These are phyloP conservation scores for Lumnitzera racemosa DNA, from an alignment of 345 rosid species.

Conservation along the genomic window DNA sequence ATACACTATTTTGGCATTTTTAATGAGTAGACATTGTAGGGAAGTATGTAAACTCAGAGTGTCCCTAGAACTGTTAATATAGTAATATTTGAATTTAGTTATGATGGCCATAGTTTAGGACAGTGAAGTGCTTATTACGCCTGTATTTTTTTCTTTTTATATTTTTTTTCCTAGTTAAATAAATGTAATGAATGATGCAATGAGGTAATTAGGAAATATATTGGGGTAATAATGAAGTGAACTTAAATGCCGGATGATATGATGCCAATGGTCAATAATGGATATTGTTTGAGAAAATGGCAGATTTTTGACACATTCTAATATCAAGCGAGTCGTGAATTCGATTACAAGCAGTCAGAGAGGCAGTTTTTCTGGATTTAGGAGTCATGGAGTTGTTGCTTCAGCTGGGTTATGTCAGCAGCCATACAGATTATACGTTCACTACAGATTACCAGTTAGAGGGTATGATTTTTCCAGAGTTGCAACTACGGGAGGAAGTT, in stretches of 20 bases:
- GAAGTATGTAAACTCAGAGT: no score
- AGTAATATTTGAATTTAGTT: no score
- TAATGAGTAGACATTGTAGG: no score
- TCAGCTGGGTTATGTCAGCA: slow-evolving; percentile 31
- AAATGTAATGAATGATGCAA: no score
- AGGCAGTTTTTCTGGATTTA: slow-evolving; percentile 18
- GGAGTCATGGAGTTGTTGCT: slow-evolving; percentile 28
- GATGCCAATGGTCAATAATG: neutral
- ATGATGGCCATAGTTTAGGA: no score
- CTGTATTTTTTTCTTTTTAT: no score
- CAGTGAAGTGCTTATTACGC: no score
- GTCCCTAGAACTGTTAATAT: no score
- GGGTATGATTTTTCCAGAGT: slow-evolving; percentile 21
- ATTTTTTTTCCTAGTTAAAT: no score
- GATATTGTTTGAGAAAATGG: slow-evolving; percentile 13
- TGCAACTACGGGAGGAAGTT: slow-evolving; percentile 23
- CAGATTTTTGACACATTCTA: slow-evolving; percentile 50
- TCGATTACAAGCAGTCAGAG: slow-evolving; percentile 24
- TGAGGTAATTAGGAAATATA: no score
- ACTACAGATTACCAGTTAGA: slow-evolving; percentile 17
- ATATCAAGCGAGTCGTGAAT: slow-evolving; percentile 25
- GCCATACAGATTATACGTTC: slow-evolving; percentile 27
- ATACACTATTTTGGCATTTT: no score
- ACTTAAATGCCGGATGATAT: neutral
- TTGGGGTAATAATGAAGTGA: neutral